phyloP scores from a whole-genome alignment of 1,139 yeast genomes.

The Yamadazyma aaseri region DNA sequence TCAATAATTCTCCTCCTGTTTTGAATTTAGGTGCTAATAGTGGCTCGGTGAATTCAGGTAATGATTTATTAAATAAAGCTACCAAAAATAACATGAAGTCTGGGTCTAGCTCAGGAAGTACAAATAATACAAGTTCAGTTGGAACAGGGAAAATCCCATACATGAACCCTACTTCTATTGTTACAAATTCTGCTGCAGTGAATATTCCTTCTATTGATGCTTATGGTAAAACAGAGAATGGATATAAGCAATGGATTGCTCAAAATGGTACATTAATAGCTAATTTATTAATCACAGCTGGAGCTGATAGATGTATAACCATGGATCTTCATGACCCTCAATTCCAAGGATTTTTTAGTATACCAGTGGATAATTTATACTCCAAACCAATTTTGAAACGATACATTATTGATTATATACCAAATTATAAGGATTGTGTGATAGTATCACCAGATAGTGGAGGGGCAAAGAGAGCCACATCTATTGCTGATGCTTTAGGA shows the following conservation, averaged over 20 bases:
- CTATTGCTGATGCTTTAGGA: constrained; percentile 86
- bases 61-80: constrained; percentile 16
- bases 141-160: constrained; percentile 14
- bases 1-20: constrained; percentile 17
- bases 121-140: constrained; percentile 2
- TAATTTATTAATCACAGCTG: constrained; percentile 83
- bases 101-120: constrained; percentile 8
- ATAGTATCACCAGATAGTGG: constrained; percentile 96
- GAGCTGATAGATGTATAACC: constrained; percentile 94
- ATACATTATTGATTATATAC: constrained; percentile 71
- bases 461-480: constrained; percentile 95
- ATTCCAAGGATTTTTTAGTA: constrained; percentile 89
- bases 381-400: constrained; percentile 82
- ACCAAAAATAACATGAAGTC: constrained; percentile 16
- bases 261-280: constrained; percentile 95
- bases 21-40: constrained; percentile 9
- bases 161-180: constrained; percentile 27
- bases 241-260: constrained; percentile 93
- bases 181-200: constrained; percentile 32
- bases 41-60: constrained; percentile 1
- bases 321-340: constrained; percentile 98
- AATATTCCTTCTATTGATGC: constrained; percentile 35
- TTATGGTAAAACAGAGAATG: constrained; percentile 49
- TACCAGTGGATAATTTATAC: constrained; percentile 89
- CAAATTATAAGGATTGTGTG: constrained; percentile 74